Conservation (phyloP, 164 flowering plant genomes). For the Stephania japonica region DNA sequence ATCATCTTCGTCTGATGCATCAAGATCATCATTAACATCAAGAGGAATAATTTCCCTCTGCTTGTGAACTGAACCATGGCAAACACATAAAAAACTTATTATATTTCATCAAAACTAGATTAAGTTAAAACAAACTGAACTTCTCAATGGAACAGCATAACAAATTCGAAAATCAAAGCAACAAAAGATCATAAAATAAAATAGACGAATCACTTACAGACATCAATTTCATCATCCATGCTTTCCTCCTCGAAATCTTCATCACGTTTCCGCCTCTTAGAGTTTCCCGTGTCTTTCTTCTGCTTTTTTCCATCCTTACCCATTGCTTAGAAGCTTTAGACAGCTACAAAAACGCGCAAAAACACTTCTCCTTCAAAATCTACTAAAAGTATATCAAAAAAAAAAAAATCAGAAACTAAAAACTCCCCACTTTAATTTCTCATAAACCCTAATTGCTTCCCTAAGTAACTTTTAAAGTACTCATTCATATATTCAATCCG, state of each 20-base stretch:
- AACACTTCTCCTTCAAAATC: background rate
- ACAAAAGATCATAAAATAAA: background rate
- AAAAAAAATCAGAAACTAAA: no score
- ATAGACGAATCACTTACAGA: constrained; percentile 30
- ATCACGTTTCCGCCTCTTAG: constrained; percentile 22
- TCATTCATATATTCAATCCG: no score
- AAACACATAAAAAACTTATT: background rate
- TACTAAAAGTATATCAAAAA: background rate
- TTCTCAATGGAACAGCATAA: background rate
- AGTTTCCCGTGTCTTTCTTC: constrained; percentile 23
- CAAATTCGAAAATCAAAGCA: background rate
- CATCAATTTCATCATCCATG: constrained; percentile 74
- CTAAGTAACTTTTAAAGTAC: no score
- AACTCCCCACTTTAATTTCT: no score
- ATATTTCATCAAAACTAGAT: background rate
- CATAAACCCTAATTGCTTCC: no score
- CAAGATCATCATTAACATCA: constrained; percentile 46
- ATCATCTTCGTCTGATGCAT: constrained; percentile 64
- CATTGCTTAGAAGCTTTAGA: constrained; percentile 16
- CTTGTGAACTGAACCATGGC: constrained; percentile 59
- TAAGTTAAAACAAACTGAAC: background rate
- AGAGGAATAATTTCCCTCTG: constrained; percentile 75
- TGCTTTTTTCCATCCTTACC: constrained; percentile 31
- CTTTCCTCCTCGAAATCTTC: constrained; percentile 28
- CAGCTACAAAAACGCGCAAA: background rate